Base-by-base conservation (phyloP, 2,329 filamentous ascomycete species). In the Zarea fungicola region DNA sequence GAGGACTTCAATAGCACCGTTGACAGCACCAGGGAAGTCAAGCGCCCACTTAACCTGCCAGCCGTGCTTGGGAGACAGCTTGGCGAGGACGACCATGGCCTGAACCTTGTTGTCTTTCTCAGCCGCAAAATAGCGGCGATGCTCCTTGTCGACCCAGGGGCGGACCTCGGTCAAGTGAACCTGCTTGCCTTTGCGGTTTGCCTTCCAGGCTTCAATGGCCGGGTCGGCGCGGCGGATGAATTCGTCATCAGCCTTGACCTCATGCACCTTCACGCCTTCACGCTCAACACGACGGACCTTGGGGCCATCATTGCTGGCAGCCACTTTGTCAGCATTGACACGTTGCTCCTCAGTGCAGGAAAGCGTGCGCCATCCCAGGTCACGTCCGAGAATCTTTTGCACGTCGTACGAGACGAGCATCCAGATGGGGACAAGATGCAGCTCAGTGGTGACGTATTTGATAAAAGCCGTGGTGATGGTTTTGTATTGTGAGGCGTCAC, bases 11-110 rank as follows among this genome's bases (percentile, higher is more conserved):
- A 96, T 96, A 28, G 87, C 85, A 40, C 91, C 91, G 37, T 82
- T 88, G n/a, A 91, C 87, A 1, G 90, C 81, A 22, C 81, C 82
- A 0, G 90, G 91, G 75, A 96, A 96, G 67, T 96, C 89, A 48
- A 96, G 81, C n/a, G 87, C 87, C 74, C 93, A 96, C 73, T 96
- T 96, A 63, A 96, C 85, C 72, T 96, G 91, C 82, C 89, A 95
- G 48, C 91, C 91, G 63, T 95, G 81, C 29, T 80, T 75, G 2
- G 89, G 88, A 4, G 86, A 81, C 23, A 96, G 80, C 65, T 89
- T 87, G 46, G 87, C 87, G 59, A 96, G 74, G 8, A 92, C 84
- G n/a, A 92, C 85, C 51, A 96, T 78, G 28, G 86, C 85, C 35
- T 77, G 77, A 49, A 96, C 81, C 52, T 77, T 80, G 54, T 87